Evolutionary conservation across 805 yeast species (phyloP).

Genomic region (Blastobotrys terrestris): DNA sequence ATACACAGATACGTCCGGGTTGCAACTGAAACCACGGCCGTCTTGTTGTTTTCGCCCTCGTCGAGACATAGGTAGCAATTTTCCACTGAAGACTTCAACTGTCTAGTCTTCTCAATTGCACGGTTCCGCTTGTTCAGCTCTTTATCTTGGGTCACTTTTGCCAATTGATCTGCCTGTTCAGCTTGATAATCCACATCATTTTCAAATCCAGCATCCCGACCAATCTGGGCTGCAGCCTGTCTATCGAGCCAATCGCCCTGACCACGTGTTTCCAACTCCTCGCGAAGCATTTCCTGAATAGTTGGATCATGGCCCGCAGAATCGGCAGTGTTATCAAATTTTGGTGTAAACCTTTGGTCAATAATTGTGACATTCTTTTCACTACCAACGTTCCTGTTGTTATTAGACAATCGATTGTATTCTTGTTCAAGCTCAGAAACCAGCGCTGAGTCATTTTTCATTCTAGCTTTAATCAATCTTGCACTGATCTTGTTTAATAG

Average conservation of each 20-base stretch:
- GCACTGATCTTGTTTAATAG: slow-evolving; percentile 32
- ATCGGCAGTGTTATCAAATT: too few relatives aligned
- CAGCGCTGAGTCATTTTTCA: slow-evolving; percentile 23
- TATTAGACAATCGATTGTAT: slow-evolving; percentile 15
- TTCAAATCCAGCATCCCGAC: slow-evolving; percentile 33
- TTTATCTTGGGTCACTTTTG: slow-evolving; percentile 25
- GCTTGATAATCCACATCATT: slow-evolving; percentile 41
- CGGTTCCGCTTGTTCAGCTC: slow-evolving; percentile 29
- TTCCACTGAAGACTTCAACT: slow-evolving; percentile 29
- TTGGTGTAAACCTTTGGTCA: slow-evolving; percentile 6
- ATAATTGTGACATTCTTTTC: slow-evolving; percentile 9
- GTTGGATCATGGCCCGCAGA: slow-evolving; percentile 6
- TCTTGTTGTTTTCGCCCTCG: slow-evolving; percentile 22
- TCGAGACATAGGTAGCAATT: slow-evolving; percentile 36
- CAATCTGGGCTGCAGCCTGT: slow-evolving; percentile 32
- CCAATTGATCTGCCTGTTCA: slow-evolving; percentile 36
- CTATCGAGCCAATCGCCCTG: slow-evolving; percentile 17
- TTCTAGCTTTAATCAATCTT: slow-evolving; percentile 31
- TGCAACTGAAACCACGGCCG: slow-evolving; percentile 31
- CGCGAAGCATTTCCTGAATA: slow-evolving; percentile 34
- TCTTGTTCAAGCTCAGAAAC: slow-evolving; percentile 25
- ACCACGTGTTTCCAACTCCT: slow-evolving; percentile 12
- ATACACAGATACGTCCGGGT: slow-evolving; percentile 34
- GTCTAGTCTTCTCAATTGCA: slow-evolving; percentile 25
- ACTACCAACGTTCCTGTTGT: slow-evolving; percentile 4